phyloP scores from a whole-genome alignment of 805 yeast genomes.

The Kluyveromyces starmeri region DNA sequence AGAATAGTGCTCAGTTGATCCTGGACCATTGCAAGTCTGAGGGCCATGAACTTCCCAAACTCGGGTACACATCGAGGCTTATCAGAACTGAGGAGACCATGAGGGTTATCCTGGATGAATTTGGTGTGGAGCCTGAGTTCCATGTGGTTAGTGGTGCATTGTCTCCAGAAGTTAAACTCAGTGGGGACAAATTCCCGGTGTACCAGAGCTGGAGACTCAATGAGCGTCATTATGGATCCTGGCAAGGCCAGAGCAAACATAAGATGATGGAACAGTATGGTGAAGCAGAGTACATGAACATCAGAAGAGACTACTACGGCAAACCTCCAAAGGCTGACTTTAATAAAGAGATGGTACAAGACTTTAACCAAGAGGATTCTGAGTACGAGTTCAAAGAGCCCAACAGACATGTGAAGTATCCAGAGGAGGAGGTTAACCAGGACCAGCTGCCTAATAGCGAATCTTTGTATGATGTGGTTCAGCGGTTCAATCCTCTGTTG shows the following conservation, averaged over 20 bases:
- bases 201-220: slow-evolving; percentile 70
- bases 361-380: slow-evolving; percentile 26
- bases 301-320: slow-evolving; percentile 73
- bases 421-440: slow-evolving; percentile 30
- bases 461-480: slow-evolving; percentile 62
- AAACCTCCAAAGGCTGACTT: slow-evolving; percentile 46
- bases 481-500: slow-evolving; percentile 53
- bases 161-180: slow-evolving; percentile 13
- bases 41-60: slow-evolving; percentile 36
- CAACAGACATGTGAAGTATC: slow-evolving; percentile 26
- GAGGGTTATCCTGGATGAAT: slow-evolving; percentile 49
- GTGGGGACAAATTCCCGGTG: slow-evolving; percentile 42
- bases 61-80: slow-evolving; percentile 62
- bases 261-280: slow-evolving; percentile 59
- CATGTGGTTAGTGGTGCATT: slow-evolving; percentile 16
- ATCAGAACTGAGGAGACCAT: slow-evolving; percentile 71
- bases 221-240: slow-evolving; percentile 77
- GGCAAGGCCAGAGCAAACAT: slow-evolving; percentile 72
- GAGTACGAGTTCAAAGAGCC: slow-evolving; percentile 32
- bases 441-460: slow-evolving; percentile 58
- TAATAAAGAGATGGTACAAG: slow-evolving; percentile 31
- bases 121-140: slow-evolving; percentile 23
- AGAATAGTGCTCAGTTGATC: slow-evolving; percentile 52
- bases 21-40: slow-evolving; percentile 29
- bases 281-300: slow-evolving; percentile 61